phyloP scores from a whole-genome alignment of 2,329 filamentous ascomycete genomes.

The Fusarium pseudonygamai region DNA sequence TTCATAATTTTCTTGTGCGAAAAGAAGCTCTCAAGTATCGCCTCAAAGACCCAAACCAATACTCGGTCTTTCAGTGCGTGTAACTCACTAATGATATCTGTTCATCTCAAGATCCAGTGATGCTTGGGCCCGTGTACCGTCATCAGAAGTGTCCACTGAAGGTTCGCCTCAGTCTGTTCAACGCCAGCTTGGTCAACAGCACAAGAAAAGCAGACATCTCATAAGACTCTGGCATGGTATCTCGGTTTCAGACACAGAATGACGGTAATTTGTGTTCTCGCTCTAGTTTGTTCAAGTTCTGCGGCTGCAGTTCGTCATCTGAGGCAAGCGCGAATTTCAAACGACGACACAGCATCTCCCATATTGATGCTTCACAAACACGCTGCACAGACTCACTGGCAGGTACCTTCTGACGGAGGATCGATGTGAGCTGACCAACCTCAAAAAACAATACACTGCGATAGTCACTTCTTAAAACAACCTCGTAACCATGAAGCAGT shows the following conservation, averaged over 20 bases:
- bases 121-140: not conserved
- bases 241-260: not conserved
- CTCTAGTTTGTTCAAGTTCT: too few species aligned
- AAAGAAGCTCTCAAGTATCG: not conserved
- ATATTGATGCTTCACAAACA: not conserved
- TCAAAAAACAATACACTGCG: not conserved
- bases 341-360: not conserved
- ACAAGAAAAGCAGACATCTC: not conserved
- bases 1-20: not conserved
- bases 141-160: not conserved
- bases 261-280: not conserved
- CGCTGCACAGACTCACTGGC: not conserved
- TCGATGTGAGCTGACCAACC: not conserved
- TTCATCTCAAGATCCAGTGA: not conserved
- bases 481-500: too few species aligned
- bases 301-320: too few species aligned
- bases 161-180: not conserved
- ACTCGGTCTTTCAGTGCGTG: fast-evolving
- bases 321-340: not conserved
- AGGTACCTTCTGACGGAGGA: fast-evolving
- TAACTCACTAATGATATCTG: not conserved
- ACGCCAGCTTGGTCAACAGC: not conserved
- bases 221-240: too few species aligned
- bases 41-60: not conserved
- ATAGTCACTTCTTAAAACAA: not conserved